Conservation (phyloP, 805 yeast species). For the Metschnikowia kofuensis region DNA sequence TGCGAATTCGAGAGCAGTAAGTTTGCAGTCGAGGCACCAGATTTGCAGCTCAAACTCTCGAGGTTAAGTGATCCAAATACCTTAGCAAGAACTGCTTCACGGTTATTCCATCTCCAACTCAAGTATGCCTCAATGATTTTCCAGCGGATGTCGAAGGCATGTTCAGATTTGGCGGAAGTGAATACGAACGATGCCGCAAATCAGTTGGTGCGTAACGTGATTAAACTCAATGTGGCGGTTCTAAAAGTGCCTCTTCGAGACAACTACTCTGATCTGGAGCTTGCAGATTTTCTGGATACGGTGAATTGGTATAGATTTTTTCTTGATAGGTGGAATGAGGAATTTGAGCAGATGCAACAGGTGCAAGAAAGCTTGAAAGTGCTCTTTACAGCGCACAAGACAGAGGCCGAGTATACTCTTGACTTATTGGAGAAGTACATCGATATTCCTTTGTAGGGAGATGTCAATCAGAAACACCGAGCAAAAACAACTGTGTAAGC, state of each 20-base stretch:
- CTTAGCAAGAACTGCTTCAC: not conserved
- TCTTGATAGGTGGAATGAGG: not conserved
- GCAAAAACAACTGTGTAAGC: no score
- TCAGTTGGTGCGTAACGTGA: not conserved
- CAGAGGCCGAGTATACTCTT: not conserved
- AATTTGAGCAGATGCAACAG: not conserved
- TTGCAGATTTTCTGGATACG: not conserved
- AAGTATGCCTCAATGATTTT: not conserved
- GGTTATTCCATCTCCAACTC: not conserved
- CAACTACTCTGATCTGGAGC: not conserved
- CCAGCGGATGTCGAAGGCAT: not conserved
- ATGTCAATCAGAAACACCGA: no score
- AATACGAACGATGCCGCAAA: not conserved
- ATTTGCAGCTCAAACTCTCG: not conserved
- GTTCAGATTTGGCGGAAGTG: not conserved
- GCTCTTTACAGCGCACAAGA: not conserved
- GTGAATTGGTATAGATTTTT: not conserved
- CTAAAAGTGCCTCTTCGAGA: not conserved
- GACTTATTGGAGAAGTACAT: not conserved
- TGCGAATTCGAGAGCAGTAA: not conserved
- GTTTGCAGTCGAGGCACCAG: not conserved
- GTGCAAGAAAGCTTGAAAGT: not conserved
- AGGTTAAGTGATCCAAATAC: not conserved
- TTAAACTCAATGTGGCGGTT: not conserved
- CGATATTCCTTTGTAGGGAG: not conserved